Base-by-base conservation (phyloP, 2,329 filamentous ascomycete species). In the Corinectria fuckeliana region DNA sequence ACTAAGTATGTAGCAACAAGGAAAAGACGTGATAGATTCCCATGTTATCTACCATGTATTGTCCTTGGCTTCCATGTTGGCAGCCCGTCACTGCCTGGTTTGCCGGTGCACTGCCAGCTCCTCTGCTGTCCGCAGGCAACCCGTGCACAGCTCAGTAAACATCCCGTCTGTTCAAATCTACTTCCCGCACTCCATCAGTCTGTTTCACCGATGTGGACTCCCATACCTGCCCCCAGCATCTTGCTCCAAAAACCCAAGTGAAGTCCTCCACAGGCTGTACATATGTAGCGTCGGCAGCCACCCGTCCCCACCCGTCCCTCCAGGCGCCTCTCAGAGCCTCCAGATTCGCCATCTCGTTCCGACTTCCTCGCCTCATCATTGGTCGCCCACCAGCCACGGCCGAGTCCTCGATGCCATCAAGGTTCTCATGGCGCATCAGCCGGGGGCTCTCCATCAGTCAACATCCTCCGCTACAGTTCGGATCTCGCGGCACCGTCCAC, bases 381-480 rank as follows among this genome's bases (percentile, higher is more conserved):
- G 66, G 68, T 10, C 53, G 23, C 10, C 30, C 8, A 9, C 18
- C 56, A 70, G 68, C 68, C 68, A 70, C 68, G 68, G 41, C 26
- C 11, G 56, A 34, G 56, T 48, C 42, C 20, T 36, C n/a, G 50
- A 65, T 60, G 42, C 66, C 66, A 71, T 71, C 69, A 71, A 61
- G 69, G 69, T 71, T 69, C 68, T 64, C 66, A 64, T 34, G 49
- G 38, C 50, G 51, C 58, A 44, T 51, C 25, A 39, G 55, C n/a
- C n/a, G 58, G 58, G 47, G 48, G 25, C 50, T 58, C 39, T 28
- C 32, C 55, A 49, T 51, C 39, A 25, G 61, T 50, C 56, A 42
- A 59, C n/a, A 49, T 56, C 39, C 41, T 50, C 32, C 48, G 51
- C 36, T 47, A 51, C 34, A 11, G 20, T 25, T 52, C 68, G 68